Percentiles rank a stretch among this genome's conserved stretches.
phyloP scores from a whole-genome alignment of 345 rosid species.

The Brassica juncea region DNA sequence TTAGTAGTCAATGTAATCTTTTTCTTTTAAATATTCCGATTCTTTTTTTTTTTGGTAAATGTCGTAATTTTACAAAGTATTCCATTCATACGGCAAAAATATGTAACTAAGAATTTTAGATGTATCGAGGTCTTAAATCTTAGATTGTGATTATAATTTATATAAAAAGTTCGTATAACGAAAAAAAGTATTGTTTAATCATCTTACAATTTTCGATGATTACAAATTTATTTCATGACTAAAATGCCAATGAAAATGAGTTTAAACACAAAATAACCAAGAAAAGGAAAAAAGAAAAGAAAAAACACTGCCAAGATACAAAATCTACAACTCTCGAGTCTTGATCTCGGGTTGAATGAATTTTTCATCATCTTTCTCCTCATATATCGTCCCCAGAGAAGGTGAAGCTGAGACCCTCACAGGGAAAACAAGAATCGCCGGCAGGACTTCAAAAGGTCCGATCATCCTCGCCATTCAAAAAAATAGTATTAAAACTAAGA shows the following conservation, averaged over 20 bases:
- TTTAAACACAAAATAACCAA: neutral
- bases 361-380: constrained; percentile 12
- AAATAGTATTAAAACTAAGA: neutral
- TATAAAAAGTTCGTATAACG: neutral
- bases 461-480: constrained; percentile 25
- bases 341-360: neutral
- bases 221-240: neutral
- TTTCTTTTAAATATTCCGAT: neutral
- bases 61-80: neutral
- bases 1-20: neutral
- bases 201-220: neutral
- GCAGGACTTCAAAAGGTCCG: constrained; percentile 24
- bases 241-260: neutral
- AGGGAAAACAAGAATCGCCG: constrained; percentile 26
- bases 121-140: neutral
- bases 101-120: neutral
- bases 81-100: neutral
- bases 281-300: neutral
- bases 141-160: neutral
- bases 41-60: neutral
- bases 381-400: constrained; percentile 21
- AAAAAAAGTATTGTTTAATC: neutral
- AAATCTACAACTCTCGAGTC: neutral
- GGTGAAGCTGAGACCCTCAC: constrained; percentile 25
- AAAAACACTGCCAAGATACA: neutral